Evolutionary conservation across 1,284 basidiomycete genomes (phyloP).

Genomic region (Ustilago xerochloae): DNA sequence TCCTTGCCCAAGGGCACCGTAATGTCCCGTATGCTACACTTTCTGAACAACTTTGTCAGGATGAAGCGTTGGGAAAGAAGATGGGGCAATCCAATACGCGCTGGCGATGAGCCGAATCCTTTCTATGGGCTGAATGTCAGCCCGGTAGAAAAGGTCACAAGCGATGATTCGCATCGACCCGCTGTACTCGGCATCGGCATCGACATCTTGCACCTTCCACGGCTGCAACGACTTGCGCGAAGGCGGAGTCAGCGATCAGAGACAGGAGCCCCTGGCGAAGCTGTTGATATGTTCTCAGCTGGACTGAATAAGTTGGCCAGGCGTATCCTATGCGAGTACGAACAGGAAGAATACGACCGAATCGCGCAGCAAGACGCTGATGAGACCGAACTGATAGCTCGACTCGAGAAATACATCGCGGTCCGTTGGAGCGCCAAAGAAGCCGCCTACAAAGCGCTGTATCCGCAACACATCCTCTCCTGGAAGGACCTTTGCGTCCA

Average conservation of each 20-base stretch:
- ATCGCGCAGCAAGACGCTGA: conserved; percentile 8
- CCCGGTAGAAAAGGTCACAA: conserved; percentile 7
- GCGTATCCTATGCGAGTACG: conserved; percentile 26
- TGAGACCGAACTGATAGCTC: neutral
- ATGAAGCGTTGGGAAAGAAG: conserved; percentile 62
- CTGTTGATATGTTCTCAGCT: neutral
- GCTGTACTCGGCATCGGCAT: conserved; percentile 62
- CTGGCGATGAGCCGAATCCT: conserved; percentile 65
- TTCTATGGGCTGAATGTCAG: conserved; percentile 57
- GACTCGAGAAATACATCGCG: conserved; percentile 27
- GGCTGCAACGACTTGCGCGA: conserved; percentile 38
- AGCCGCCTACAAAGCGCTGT: conserved; percentile 88
- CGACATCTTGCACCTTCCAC: conserved; percentile 56
- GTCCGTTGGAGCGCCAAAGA: conserved; percentile 76
- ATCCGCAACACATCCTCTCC: conserved; percentile 74
- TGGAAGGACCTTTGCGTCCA: conserved; percentile 78
- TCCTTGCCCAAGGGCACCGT: conserved; percentile 60
- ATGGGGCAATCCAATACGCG: conserved; percentile 67
- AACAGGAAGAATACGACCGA: conserved; percentile 7
- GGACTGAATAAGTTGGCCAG: conserved; percentile 43
- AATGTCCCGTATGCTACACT: conserved; percentile 51
- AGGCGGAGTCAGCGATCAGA: conserved; percentile 4
- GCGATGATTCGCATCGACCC: neutral
- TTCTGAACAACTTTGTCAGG: conserved; percentile 60
- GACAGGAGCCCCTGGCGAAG: neutral